A percentile compares a stretch with the other conserved stretches of the same genome.
These are phyloP conservation scores for Rutidosis leptorrhynchoides DNA, from an alignment of 129 eudicot species.

Conservation along the genomic window DNA sequence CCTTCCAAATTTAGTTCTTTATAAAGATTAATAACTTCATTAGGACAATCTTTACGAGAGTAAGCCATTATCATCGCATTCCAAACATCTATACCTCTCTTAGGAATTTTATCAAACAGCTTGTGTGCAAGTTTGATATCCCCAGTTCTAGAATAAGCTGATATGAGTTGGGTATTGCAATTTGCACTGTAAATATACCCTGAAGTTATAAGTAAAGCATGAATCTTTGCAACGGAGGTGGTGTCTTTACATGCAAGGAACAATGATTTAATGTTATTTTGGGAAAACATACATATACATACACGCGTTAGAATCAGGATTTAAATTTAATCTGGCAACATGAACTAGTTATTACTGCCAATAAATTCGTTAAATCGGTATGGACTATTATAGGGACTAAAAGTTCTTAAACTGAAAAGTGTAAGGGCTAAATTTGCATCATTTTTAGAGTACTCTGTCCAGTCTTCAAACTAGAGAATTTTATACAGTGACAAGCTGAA, in stretches of 20 bases:
- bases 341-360: no score
- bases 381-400: background rate
- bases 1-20: constrained; percentile 39
- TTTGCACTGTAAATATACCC: constrained; percentile 43
- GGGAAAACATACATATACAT: constrained; percentile 29
- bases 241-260: constrained; percentile 42
- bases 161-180: constrained; percentile 46
- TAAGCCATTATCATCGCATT: constrained; percentile 61
- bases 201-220: constrained; percentile 49
- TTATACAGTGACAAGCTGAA: constrained; percentile 14
- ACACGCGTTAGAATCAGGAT: constrained; percentile 3
- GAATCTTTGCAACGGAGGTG: constrained; percentile 44
- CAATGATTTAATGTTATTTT: constrained; percentile 33
- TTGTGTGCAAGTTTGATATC: constrained; percentile 46
- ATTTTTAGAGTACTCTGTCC: background rate
- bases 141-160: constrained; percentile 55
- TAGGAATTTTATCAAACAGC: constrained; percentile 64
- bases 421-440: background rate
- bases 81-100: constrained; percentile 59
- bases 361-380: no score
- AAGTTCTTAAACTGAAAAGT: background rate
- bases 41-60: constrained; percentile 37
- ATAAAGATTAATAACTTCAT: constrained; percentile 50
- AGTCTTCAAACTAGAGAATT: background rate
- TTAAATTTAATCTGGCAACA: background rate